Evolutionary conservation across 2,329 filamentous ascomycete species (phyloP), one percentile per base, ranked within the genome.

Genomic region (Teratosphaeria gauchensis): DNA sequence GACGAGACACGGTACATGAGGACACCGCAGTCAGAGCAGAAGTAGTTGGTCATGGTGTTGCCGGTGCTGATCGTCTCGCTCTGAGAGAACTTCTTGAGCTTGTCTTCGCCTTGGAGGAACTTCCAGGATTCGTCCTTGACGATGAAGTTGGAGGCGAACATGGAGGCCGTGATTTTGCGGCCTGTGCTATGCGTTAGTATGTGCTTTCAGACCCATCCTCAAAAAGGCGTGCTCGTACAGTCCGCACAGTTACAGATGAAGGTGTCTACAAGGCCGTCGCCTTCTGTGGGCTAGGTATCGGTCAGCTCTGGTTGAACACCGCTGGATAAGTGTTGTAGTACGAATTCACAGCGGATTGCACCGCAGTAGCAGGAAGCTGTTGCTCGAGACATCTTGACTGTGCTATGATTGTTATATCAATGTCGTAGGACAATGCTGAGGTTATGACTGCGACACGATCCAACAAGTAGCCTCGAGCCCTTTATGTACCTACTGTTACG

Each of bases 181-280:
- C 19, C 21, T 31, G 33, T 19, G 28, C 12, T 11, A 35, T 16
- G 21, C 2, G 2, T 33, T 16, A 33, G 28, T 35, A 19, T 30
- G 28, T 24, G 32, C 4, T 82, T 84, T 72, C 84, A 74, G 30
- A 58, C 14, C 31, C 33, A 11, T 16, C 54, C 48, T 14, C 24
- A 54, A 16, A 38, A 35, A 19, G 19, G 8, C 28, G 11, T 32
- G 53, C n/a, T 24, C 24, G 31, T 51, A 55, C 30, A 84, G 69
- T 86, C 82, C 24, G 71, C 68, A 68, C 83, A 86, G 73, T 86
- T 76, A 72, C 83, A 86, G 63, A 85, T 64, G 65, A 85, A 84
- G 4, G 74, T 78, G 60, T 72, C 70, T 19, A 80, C 61, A 0
- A 84, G 68, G 9, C 75, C 78, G 0, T 75, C 74, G 0, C 70